Conservation (phyloP, 2,329 filamentous ascomycete genomes). For the Lecanosticta acicola region DNA sequence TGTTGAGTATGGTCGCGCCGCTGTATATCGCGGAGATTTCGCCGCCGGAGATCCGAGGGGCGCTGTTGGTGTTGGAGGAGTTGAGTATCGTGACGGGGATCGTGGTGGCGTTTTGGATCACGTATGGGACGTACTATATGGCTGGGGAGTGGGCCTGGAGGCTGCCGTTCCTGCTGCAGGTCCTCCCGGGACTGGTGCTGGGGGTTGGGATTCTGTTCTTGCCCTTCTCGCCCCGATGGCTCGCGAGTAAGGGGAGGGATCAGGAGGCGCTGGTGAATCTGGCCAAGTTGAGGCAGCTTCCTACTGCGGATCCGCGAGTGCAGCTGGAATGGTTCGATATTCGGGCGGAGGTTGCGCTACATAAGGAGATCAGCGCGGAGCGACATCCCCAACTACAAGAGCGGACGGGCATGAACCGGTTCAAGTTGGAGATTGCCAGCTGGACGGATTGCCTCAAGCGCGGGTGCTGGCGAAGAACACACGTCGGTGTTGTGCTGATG, state of each 20-base stretch:
- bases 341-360: constrained; percentile 50
- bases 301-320: constrained; percentile 46
- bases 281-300: constrained; percentile 35
- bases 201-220: constrained; percentile 31
- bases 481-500: constrained; percentile 49
- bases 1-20: constrained; percentile 31
- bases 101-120: constrained; percentile 51
- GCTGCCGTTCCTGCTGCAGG: constrained; percentile 46
- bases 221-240: constrained; percentile 34
- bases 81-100: constrained; percentile 45
- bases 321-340: constrained; percentile 50
- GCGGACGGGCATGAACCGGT: constrained; percentile 21
- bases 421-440: constrained; percentile 42
- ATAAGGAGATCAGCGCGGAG: constrained; percentile 39
- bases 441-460: constrained; percentile 47
- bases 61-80: constrained; percentile 45
- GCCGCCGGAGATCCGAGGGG: constrained; percentile 47
- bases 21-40: constrained; percentile 80
- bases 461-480: constrained; percentile 44
- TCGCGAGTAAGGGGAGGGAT: constrained; percentile 28
- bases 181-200: constrained; percentile 33
- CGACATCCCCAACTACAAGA: constrained; percentile 33
- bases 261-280: constrained; percentile 29
- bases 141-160: constrained; percentile 44
- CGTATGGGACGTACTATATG: constrained; percentile 50